Percentiles rank a stretch among this genome's conserved stretches.
Evolutionary conservation across 192 early-diverging fungal species (phyloP).

Genomic region (Geosiphon pyriformis): DNA sequence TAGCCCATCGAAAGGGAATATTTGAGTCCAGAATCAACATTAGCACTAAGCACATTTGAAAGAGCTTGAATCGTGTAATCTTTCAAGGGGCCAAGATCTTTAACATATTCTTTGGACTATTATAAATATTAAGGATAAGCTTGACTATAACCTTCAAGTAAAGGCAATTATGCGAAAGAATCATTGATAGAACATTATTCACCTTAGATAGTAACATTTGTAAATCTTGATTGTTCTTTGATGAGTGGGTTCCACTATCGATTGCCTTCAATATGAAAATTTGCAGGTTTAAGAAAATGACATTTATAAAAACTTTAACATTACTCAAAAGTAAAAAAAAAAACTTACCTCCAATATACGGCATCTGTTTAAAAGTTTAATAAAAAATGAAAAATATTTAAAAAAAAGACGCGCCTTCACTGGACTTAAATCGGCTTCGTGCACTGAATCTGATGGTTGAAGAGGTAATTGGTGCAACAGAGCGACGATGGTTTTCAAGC

Average conservation of each 20-base stretch:
- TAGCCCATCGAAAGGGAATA: conserved; percentile 87
- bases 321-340: not conserved
- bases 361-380: conserved; percentile 66
- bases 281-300: not conserved
- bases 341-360: conserved; percentile 48
- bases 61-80: conserved; percentile 85
- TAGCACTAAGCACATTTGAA: conserved; percentile 84
- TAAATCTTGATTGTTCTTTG: conserved; percentile 27
- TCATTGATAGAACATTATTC: not conserved
- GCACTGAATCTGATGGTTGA: conserved; percentile 55
- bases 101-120: conserved; percentile 54
- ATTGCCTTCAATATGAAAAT: conserved; percentile 15
- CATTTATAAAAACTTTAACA: not conserved
- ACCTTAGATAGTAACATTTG: conserved; percentile 35
- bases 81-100: conserved; percentile 64
- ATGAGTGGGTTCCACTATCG: conserved; percentile 23
- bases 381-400: conserved; percentile 72
- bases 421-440: conserved; percentile 52
- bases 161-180: not conserved
- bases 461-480: conserved; percentile 68
- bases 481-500: conserved; percentile 67
- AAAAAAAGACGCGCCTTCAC: conserved; percentile 63
- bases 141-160: too few species aligned
- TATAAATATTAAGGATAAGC: not conserved
- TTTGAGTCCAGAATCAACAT: conserved; percentile 88